These are phyloP conservation scores for Phalaenopsis equestris DNA, from an alignment of 106 monocot species.

Conservation along the genomic window DNA sequence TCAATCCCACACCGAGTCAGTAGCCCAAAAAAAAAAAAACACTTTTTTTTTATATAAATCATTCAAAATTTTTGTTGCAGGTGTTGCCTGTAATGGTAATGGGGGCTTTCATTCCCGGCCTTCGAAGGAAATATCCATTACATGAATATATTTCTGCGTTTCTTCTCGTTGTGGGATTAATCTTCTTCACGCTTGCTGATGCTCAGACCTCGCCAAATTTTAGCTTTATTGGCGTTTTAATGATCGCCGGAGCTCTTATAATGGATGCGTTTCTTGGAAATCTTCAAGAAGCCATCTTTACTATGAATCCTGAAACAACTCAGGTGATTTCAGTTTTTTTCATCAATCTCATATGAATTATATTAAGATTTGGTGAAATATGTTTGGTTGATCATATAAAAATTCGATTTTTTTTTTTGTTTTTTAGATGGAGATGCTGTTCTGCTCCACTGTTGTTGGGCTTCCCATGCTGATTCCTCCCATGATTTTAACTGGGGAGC, in stretches of 20 bases:
- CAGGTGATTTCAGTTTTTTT: conserved; percentile 42
- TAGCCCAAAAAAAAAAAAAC: too few relatives aligned
- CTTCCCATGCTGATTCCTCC: conserved; percentile 66
- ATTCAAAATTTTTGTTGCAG: conserved; percentile 14
- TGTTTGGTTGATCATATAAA: neutral
- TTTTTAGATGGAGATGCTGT: conserved; percentile 83
- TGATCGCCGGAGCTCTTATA: conserved; percentile 75
- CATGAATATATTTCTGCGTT: conserved; percentile 83
- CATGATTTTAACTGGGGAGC: conserved; percentile 77
- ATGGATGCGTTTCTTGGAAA: conserved; percentile 95
- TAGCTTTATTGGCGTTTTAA: conserved; percentile 66
- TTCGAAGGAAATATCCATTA: conserved; percentile 69
- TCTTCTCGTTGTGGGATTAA: conserved; percentile 74
- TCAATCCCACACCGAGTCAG: neutral
- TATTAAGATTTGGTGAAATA: neutral
- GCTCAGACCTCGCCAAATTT: conserved; percentile 87
- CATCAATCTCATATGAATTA: neutral
- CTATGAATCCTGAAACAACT: conserved; percentile 77
- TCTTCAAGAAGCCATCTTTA: conserved; percentile 89
- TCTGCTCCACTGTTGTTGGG: conserved; percentile 84
- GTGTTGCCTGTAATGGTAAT: conserved; percentile 93
- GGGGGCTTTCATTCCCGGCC: conserved; percentile 93
- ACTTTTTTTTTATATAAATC: too few relatives aligned
- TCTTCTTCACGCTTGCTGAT: conserved; percentile 86
- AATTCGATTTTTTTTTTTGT: neutral